Evolutionary conservation across 805 yeast species (phyloP), one percentile per base, ranked within the genome.

Genomic region (Wickerhamia fluorescens): DNA sequence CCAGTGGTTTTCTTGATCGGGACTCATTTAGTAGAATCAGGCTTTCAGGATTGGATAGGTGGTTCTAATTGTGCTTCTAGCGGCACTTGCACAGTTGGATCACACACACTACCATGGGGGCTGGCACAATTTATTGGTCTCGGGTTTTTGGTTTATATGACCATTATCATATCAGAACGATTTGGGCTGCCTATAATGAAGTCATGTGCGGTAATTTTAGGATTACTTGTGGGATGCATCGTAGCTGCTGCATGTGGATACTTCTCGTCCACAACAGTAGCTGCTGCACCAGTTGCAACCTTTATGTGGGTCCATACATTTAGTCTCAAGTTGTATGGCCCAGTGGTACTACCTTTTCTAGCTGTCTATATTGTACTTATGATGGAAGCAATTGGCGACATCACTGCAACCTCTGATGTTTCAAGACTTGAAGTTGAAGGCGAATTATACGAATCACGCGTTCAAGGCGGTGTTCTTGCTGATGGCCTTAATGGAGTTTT

Each of bases 131-230:
- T 79, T 47, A 58, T 88, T 41, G 96, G 96, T 26, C 67, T 87
- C 18, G 96, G 96, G 4, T 86, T 87, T 66, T 58, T 79, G 20
- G 95, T 86, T 7, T 83, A 73, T 47, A 68, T 74, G 16, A 63
- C 84, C 5, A 85, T 88, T 46, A 68, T 87, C 33, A 31, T 85
- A 18, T 71, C 81, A 46, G 96, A 88, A 55, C 75, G 75, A 51
- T 87, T 81, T 70, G 96, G 96, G 16, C 75, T 96, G 13, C 96
- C 96, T 31, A 81, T 87, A 47, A 82, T 87, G 92, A 85, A 82
- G 50, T 82, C 94, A 2, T 86, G 95, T 69, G 92, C 96, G 2
- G 95, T 87, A 29, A 82, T 87, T 42, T 59, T 78, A 22, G 96
- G 96, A 20, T 63, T 87, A 34, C 58, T 88, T 16, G 75, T 84